Base-by-base conservation (phyloP, 2,329 filamentous ascomycete species). In the Pseudogymnoascus sp. region DNA sequence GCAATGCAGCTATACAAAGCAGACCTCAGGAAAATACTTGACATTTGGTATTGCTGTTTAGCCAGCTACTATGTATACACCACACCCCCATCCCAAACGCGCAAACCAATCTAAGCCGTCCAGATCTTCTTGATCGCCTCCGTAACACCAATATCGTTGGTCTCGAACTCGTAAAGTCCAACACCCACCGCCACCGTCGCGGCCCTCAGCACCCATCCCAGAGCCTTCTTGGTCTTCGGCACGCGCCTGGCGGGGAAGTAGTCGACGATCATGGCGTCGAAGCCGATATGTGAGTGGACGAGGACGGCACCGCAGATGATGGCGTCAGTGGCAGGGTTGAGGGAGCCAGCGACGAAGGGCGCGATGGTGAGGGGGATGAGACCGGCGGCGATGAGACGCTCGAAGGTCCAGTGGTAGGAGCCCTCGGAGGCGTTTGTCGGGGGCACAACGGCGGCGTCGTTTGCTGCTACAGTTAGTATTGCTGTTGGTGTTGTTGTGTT, bases 391-490 rank as follows among this genome's bases (percentile, higher is more conserved):
- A 97, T 80, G 63, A 91, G 75, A 73, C 91, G 92, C 83, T 99
- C 95, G 73, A 96, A 96, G 65, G 89, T 90, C 95, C 95, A 99
- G 84, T 99, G 95, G 82, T 97, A 99, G 77, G 90, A 96, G 71
- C 95, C 95, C 79, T 99, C 91, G 62, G 86, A 81, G 43, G 93
- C 87, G 69, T 83, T 85, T 61, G 90, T 78, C 21, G 84, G 74
- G 52, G 92, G 93, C 23, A 96, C 77, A 40, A 85, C 85, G 33
- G 85, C 89, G 62, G 95, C 85, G 73, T 97, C 93, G 79, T 99
- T 99, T 74, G 93, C 91, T 89, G 72, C 66, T 59, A 21, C 38
- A 21, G 59, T 63, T 28, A 61, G 58, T 61, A 61, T 25, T 52
- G 28, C 49, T 31, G 49, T 9, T 59, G 16, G 1, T 23, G 61